phyloP scores from a whole-genome alignment of 345 rosid species.

The Viola odorata region DNA sequence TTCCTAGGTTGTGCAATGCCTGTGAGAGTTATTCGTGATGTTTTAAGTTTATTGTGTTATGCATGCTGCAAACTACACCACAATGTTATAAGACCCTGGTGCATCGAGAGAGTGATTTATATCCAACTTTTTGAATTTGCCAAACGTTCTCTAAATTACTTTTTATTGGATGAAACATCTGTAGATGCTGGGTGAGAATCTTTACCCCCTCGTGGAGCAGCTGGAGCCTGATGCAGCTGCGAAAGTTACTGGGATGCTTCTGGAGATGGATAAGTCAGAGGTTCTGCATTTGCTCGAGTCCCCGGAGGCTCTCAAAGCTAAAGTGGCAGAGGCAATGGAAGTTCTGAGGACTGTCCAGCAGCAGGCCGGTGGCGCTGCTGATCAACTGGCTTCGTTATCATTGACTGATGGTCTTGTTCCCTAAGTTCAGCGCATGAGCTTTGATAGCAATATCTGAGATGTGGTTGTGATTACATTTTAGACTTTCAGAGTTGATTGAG shows the following conservation, averaged over 20 bases:
- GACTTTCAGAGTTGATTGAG: slow-evolving; percentile 7
- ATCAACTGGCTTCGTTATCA: slow-evolving; percentile 70
- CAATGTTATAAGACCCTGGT: background rate
- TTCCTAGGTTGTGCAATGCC: too few relatives aligned
- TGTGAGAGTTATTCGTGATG: too few relatives aligned
- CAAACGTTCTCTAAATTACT: background rate
- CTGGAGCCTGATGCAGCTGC: slow-evolving; percentile 26
- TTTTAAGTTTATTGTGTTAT: too few relatives aligned
- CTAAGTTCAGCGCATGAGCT: slow-evolving; percentile 17
- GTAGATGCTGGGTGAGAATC: slow-evolving; percentile 26
- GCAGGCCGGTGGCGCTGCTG: slow-evolving; percentile 55
- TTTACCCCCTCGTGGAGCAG: slow-evolving; percentile 26
- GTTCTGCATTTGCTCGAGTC: slow-evolving; percentile 29
- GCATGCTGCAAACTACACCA: too few relatives aligned
- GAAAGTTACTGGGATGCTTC: slow-evolving; percentile 32
- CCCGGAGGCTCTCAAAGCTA: slow-evolving; percentile 26
- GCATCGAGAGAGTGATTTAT: background rate
- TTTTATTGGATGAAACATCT: background rate
- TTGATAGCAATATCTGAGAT: slow-evolving; percentile 2
- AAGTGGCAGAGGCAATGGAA: slow-evolving; percentile 30
- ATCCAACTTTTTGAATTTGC: background rate
- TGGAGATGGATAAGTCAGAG: slow-evolving; percentile 35
- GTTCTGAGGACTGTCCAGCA: slow-evolving; percentile 30
- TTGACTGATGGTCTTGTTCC: slow-evolving; percentile 58
- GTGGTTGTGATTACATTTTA: slow-evolving; percentile 12